A percentile compares a stretch with the other conserved stretches of the same genome.
Evolutionary conservation across 1,284 basidiomycete genomes (phyloP).

Genomic region (Fomitopsis palustris): DNA sequence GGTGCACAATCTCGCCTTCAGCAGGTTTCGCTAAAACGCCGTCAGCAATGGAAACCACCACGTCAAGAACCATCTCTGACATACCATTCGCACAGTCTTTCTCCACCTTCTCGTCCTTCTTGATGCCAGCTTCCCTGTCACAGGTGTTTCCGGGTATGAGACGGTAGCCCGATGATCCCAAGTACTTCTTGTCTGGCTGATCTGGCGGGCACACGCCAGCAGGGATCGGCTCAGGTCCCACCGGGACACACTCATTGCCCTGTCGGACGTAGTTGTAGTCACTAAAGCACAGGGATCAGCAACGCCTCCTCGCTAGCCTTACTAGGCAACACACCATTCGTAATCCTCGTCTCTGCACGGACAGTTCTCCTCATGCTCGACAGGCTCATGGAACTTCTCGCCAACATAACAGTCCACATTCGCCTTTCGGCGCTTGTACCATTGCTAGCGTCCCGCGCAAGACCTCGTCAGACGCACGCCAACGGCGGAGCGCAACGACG

Average conservation of each 20-base stretch:
- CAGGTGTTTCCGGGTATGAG: conserved; percentile 95
- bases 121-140: conserved; percentile 45
- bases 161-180: conserved; percentile 90
- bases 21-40: conserved; percentile 58
- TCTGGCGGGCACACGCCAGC: conserved; percentile 63
- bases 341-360: conserved; percentile 85
- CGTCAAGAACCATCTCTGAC: not conserved
- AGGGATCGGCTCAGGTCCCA: conserved; percentile 84
- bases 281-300: conserved; percentile 35
- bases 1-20: conserved; percentile 71
- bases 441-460: conserved; percentile 60
- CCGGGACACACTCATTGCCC: conserved; percentile 71
- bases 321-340: conserved; percentile 69
- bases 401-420: conserved; percentile 91
- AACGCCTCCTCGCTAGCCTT: not conserved
- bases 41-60: not conserved
- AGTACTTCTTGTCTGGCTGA: conserved; percentile 61
- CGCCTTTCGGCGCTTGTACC: conserved; percentile 84
- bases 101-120: conserved; percentile 67
- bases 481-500: conserved; percentile 11
- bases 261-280: conserved; percentile 87
- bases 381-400: conserved; percentile 85
- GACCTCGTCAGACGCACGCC: not conserved
- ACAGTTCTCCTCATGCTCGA: conserved; percentile 81
- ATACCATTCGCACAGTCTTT: conserved; percentile 77